Evolutionary conservation across 139 green algal species (phyloP).

Genomic region (Prasinococcaceae sp.): DNA sequence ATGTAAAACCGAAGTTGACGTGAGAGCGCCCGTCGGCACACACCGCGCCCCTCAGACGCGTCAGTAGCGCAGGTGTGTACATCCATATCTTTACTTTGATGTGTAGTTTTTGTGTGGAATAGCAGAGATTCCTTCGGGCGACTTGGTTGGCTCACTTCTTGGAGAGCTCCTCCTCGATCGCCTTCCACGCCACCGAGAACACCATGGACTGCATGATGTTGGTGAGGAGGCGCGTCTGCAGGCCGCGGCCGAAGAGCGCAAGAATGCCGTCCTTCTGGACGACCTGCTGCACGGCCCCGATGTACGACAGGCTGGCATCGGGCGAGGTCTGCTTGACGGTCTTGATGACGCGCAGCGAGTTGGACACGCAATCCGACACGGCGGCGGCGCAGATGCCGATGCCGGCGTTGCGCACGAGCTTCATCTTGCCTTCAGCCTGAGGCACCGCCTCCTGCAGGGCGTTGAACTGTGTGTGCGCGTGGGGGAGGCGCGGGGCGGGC

Average conservation of each 20-base stretch:
- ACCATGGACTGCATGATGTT: conserved; percentile 49
- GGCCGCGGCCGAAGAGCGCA: conserved; percentile 60
- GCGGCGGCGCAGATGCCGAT: conserved; percentile 71
- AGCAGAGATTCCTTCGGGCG: too few relatives aligned
- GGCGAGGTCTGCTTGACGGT: conserved; percentile 70
- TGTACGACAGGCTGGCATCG: conserved; percentile 47
- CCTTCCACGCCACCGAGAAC: conserved; percentile 20
- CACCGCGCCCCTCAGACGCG: too few relatives aligned
- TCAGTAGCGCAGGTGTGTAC: too few relatives aligned
- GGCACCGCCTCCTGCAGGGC: conserved; percentile 41
- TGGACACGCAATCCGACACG: conserved; percentile 68
- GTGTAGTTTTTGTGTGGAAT: too few relatives aligned
- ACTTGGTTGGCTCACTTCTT: too few relatives aligned
- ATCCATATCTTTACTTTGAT: too few relatives aligned
- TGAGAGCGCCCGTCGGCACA: too few relatives aligned
- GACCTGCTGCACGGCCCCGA: conserved; percentile 45
- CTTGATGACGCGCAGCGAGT: conserved; percentile 82
- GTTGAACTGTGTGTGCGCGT: too few relatives aligned
- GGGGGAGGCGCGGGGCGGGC: too few relatives aligned
- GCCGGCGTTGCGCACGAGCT: conserved; percentile 55
- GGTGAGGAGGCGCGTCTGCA: conserved; percentile 68
- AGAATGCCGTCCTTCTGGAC: conserved; percentile 60
- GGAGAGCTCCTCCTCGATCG: conserved; percentile 10
- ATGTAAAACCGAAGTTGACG: too few relatives aligned
- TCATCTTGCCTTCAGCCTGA: conserved; percentile 43